Evolutionary conservation across 352 stramenopile species (phyloP).

Genomic region (Phytophthora ohioensis): DNA sequence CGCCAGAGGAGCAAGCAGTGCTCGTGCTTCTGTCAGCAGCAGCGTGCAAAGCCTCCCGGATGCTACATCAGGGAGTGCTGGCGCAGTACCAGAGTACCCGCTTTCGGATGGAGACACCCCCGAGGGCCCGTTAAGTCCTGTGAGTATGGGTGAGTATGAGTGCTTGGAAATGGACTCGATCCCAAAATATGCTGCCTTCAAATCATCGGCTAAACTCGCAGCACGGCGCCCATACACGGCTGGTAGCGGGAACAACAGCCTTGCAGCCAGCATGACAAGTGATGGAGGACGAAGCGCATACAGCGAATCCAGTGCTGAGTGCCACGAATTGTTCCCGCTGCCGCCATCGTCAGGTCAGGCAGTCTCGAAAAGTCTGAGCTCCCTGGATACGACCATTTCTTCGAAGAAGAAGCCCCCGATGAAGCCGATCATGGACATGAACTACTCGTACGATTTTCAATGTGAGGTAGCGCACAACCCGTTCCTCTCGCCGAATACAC

Average conservation of each 20-base stretch:
- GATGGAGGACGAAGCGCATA: slow-evolving; percentile 32
- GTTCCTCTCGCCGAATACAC: slow-evolving; percentile 46
- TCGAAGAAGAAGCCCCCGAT: slow-evolving; percentile 24
- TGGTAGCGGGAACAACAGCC: slow-evolving; percentile 21
- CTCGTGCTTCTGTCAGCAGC: slow-evolving; percentile 29
- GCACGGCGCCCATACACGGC: slow-evolving; percentile 28
- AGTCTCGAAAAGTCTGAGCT: slow-evolving; percentile 37
- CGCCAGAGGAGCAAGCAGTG: slow-evolving; percentile 21
- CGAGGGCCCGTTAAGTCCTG: slow-evolving; percentile 52
- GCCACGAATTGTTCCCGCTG: slow-evolving; percentile 46
- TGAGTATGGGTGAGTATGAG: slow-evolving; percentile 74
- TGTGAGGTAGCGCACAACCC: slow-evolving; percentile 65
- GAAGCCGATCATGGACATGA: slow-evolving; percentile 67
- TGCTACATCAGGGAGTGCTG: slow-evolving; percentile 6
- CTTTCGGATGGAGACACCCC: slow-evolving; percentile 30
- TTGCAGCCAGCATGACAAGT: slow-evolving; percentile 34
- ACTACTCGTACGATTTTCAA: slow-evolving; percentile 74
- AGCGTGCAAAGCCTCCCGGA: slow-evolving; percentile 33
- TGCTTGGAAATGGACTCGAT: slow-evolving; percentile 80
- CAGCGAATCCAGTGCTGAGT: slow-evolving; percentile 34
- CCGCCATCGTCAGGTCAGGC: slow-evolving; percentile 21
- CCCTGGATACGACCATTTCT: slow-evolving; percentile 17
- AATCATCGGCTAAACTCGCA: slow-evolving; percentile 50
- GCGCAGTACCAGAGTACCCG: slow-evolving; percentile 17
- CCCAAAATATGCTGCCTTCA: slow-evolving; percentile 77